phyloP scores from a whole-genome alignment of 352 stramenopile genomes.

The Aphanomyces euteiches region DNA sequence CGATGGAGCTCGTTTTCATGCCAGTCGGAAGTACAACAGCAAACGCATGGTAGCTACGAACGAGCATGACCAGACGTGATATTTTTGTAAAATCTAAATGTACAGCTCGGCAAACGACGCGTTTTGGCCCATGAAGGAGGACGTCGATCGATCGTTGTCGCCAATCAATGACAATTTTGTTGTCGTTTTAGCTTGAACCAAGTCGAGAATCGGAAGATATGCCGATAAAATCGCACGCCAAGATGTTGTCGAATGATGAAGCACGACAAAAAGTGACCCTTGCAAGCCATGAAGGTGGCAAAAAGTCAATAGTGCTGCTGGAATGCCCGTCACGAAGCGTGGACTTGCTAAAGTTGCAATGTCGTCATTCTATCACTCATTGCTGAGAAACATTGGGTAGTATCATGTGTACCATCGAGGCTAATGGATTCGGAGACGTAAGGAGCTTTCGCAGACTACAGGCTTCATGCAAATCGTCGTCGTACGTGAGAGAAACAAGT shows the following conservation, averaged over 20 bases:
- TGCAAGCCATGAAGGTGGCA: background rate
- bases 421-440: background rate
- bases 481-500: constrained; percentile 21
- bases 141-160: too few species aligned
- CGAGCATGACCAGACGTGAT: too few species aligned
- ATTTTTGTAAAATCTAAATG: too few species aligned
- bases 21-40: too few species aligned
- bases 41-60: too few species aligned
- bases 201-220: background rate
- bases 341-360: constrained; percentile 3
- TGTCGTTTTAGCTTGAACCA: constrained; percentile 1
- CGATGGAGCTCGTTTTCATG: too few species aligned
- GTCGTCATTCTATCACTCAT: background rate
- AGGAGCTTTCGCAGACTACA: constrained; percentile 1
- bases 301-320: constrained; percentile 15
- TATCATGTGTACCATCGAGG: too few species aligned
- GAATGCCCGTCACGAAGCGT: constrained; percentile 22
- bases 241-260: constrained; percentile 4
- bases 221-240: background rate
- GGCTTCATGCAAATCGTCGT: constrained; percentile 11
- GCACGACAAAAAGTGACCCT: background rate
- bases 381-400: background rate
- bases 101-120: too few species aligned
- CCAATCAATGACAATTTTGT: background rate
- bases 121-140: too few species aligned